Conservation (phyloP, 2,329 filamentous ascomycete genomes). For the Neopestalotiopsis rosae region DNA sequence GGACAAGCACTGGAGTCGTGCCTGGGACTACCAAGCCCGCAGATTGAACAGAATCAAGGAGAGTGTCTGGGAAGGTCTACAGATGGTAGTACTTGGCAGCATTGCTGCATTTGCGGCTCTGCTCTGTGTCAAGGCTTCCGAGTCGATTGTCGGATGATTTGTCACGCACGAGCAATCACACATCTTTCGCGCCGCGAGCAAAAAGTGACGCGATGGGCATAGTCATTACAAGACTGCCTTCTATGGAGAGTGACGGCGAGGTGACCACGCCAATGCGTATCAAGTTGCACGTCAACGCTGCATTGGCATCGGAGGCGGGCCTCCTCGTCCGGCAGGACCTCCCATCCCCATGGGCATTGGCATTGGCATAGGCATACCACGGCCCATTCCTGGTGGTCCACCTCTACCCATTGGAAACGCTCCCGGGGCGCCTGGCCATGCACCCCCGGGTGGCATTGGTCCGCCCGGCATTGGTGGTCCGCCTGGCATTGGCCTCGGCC, state of each 20-base stretch:
- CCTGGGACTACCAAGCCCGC: constrained; percentile 42
- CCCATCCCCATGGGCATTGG: not conserved
- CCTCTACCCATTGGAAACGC: constrained; percentile 13
- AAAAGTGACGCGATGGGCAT: not conserved
- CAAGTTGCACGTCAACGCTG: not conserved
- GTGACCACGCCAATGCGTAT: no score
- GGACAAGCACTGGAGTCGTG: constrained; percentile 25
- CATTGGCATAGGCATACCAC: constrained; percentile 13
- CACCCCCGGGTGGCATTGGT: not conserved
- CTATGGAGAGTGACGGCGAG: no score
- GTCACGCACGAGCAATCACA: not conserved
- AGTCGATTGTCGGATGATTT: constrained; percentile 25
- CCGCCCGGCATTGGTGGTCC: not conserved
- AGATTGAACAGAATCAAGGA: constrained; percentile 31
- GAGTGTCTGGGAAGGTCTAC: constrained; percentile 53
- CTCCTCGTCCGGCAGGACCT: constrained; percentile 25
- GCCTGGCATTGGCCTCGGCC: not conserved
- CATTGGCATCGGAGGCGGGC: constrained; percentile 23
- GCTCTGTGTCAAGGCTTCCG: constrained; percentile 55
- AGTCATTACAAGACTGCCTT: not conserved
- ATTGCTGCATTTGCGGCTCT: constrained; percentile 63
- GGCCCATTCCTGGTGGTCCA: constrained; percentile 20
- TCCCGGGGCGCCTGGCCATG: constrained; percentile 7
- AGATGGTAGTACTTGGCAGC: constrained; percentile 63
- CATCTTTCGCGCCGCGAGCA: not conserved